Evolutionary conservation across 1,139 yeast species (phyloP).

Genomic region (Diutina rugosa): DNA sequence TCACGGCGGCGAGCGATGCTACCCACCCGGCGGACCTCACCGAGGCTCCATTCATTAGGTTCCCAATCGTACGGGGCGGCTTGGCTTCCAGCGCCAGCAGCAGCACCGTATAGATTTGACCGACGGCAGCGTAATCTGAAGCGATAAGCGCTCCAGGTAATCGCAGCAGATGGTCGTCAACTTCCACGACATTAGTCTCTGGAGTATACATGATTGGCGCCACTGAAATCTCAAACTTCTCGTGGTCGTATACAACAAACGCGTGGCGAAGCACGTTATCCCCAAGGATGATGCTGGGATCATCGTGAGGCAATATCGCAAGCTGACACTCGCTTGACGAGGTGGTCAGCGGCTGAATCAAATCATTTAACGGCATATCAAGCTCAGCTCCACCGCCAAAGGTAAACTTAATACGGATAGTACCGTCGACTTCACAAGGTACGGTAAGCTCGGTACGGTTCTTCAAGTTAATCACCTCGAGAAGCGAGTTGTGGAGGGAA

Average conservation of each 20-base stretch:
- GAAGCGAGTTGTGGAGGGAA: not conserved
- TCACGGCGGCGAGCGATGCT: not conserved
- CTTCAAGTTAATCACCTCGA: not conserved
- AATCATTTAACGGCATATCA: not conserved
- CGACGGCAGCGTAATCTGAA: not conserved
- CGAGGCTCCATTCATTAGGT: not conserved
- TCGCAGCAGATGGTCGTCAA: not conserved
- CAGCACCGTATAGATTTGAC: conserved; percentile 1
- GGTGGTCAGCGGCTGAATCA: not conserved
- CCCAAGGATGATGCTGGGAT: conserved; percentile 28
- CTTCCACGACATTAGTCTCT: conserved; percentile 20
- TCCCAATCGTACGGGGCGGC: not conserved
- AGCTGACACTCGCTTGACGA: not conserved
- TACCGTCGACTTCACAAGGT: not conserved
- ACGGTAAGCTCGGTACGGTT: not conserved
- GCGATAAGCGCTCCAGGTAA: conserved; percentile 1
- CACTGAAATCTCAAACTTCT: conserved; percentile 45
- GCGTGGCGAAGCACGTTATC: conserved; percentile 65
- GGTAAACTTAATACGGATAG: not conserved
- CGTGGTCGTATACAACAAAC: conserved; percentile 70
- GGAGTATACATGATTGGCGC: conserved; percentile 44
- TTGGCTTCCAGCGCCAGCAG: not conserved
- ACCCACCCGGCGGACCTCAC: not conserved
- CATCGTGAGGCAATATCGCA: not conserved
- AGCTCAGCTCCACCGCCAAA: not conserved